These are phyloP conservation scores for Aspergillus neotritici DNA, from an alignment of 2,329 filamentous ascomycete genomes.

Conservation along the genomic window DNA sequence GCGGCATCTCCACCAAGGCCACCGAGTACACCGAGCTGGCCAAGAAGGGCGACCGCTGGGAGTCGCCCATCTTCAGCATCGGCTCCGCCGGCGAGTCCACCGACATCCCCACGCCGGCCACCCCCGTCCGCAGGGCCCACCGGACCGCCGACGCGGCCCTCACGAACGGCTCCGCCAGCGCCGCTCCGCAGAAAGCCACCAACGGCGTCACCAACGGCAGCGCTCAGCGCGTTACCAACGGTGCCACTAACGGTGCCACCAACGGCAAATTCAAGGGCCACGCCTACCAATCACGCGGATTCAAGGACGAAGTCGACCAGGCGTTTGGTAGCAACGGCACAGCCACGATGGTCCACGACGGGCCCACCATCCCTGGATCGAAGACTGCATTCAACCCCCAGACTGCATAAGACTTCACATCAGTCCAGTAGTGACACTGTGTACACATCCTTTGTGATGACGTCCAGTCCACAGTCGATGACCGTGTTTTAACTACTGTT, in stretches of 20 bases:
- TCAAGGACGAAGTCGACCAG: constrained; percentile 28
- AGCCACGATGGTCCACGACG: constrained; percentile 1
- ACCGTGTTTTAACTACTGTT: too few species aligned
- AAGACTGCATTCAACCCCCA: constrained; percentile 21
- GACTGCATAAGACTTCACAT: constrained; percentile 11
- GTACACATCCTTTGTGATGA: neutral
- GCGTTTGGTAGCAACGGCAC: constrained; percentile 21
- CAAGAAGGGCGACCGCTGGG: constrained; percentile 84
- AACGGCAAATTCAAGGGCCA: constrained; percentile 9
- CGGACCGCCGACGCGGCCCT: constrained; percentile 29
- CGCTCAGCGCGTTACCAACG: constrained; percentile 11
- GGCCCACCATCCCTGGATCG: constrained; percentile 10
- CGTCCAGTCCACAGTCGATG: too few species aligned
- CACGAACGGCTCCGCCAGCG: constrained; percentile 8
- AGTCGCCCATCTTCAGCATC: constrained; percentile 88
- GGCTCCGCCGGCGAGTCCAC: constrained; percentile 68
- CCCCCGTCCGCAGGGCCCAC: constrained; percentile 57
- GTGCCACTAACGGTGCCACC: constrained; percentile 9
- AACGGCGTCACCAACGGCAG: constrained; percentile 11
- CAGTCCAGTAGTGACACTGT: too few species aligned
- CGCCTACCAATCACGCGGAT: constrained; percentile 22
- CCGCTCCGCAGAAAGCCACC: neutral
- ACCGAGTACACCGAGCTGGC: constrained; percentile 89
- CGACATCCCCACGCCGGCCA: constrained; percentile 57
- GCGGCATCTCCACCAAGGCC: constrained; percentile 86